Base-by-base conservation (phyloP, 2,329 filamentous ascomycete genomes). In the Diaporthe ilicicola region DNA sequence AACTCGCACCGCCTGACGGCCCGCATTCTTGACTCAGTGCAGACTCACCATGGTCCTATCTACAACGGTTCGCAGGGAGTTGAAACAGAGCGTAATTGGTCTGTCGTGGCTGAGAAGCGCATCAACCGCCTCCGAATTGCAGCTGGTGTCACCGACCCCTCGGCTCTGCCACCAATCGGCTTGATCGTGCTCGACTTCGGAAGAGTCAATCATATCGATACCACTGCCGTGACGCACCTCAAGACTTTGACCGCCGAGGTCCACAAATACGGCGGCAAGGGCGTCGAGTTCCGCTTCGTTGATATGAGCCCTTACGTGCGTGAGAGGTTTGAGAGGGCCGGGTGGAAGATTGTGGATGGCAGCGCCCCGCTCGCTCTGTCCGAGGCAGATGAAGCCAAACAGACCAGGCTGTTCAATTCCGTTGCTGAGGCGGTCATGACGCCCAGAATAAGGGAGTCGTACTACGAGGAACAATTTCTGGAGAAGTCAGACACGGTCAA, bases 1-100 rank as follows among this genome's bases (percentile, higher is more conserved):
- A 91, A 91, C 75, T 88, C 89, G 2, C 87, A 88, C 69, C 80
- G 84, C 50, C 78, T 85, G 71, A 88, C 87, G 59, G 82, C 78
- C 2, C 78, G 81, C 9, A 83, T 87, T 22, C 78, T 89, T 19
- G 86, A 90, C 72, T 79, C 81, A 1, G 77, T 89, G 46, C 84
- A 87, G 72, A 86, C 83, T 0, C 81, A 82, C 72, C 83, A 85
- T 72, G 79, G 82, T 0, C 80, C 81, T 0, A 75, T 80, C 4
- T 81, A 83, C 71, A 79, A 81, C 56, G 78, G 80, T 7, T 77
- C 79, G 0, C 77, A 79, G 24, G 67, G 71, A 6, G 54, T 64
- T 4, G 76, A 77, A 69, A 76, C 77, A 0, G 82, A 85, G 32
- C 82, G 87, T 3, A 87, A 82, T 70, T 90, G 88, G 88, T 88